Evolutionary conservation across 768 basidiomycete genomes (phyloP).

Genomic region (Symmetrospora coprosmae): DNA sequence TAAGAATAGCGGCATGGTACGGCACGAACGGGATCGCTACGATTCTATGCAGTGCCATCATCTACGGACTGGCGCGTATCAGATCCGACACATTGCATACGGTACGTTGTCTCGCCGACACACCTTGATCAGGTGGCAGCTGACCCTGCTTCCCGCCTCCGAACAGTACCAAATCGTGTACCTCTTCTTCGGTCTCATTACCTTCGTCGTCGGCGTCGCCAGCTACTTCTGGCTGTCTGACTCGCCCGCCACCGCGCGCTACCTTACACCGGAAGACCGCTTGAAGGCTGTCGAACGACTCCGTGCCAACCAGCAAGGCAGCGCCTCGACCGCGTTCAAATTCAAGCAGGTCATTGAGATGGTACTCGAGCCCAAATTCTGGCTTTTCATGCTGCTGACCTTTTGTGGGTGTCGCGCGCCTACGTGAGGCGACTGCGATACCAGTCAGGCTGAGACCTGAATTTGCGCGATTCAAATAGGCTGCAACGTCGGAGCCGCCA

Average conservation of each 20-base stretch:
- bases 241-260: conserved; percentile 26
- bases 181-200: conserved; percentile 26
- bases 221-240: conserved; percentile 28
- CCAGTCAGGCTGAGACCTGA: too few relatives aligned
- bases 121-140: neutral
- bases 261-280: conserved; percentile 31
- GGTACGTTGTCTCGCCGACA: neutral
- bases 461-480: conserved; percentile 18
- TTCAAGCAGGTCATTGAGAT: conserved; percentile 25
- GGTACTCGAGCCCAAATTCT: conserved; percentile 26
- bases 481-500: conserved; percentile 30
- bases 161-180: conserved; percentile 30
- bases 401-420: too few relatives aligned
- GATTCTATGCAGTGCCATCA: conserved; percentile 18
- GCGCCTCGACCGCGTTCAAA: conserved; percentile 17
- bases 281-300: conserved; percentile 31
- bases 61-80: conserved; percentile 20
- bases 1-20: conserved; percentile 30
- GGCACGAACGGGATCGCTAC: conserved; percentile 20
- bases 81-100: neutral
- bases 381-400: conserved; percentile 18
- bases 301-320: conserved; percentile 26
- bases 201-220: conserved; percentile 21
- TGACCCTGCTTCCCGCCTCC: neutral
- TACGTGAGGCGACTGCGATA: too few relatives aligned